These are phyloP conservation scores for Trichosporon coremiiforme DNA, from an alignment of 1,284 basidiomycete genomes.

Conservation along the genomic window DNA sequence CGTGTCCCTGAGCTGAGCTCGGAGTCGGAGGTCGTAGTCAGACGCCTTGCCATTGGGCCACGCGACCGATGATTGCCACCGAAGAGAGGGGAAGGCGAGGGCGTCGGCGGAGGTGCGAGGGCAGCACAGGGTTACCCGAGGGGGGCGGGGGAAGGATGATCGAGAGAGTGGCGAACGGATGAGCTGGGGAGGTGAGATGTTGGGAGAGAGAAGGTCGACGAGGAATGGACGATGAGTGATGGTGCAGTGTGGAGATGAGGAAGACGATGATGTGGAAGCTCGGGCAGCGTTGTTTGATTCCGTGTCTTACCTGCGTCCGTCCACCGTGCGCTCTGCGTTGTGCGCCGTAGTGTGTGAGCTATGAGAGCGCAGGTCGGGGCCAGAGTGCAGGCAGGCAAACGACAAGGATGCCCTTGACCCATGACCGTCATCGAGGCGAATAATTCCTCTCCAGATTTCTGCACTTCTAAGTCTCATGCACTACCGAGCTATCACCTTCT, in stretches of 20 bases:
- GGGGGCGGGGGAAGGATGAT: neutral
- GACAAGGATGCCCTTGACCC: too few species aligned
- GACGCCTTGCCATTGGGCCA: constrained; percentile 12
- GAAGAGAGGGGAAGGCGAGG: neutral
- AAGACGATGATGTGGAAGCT: neutral
- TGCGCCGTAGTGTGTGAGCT: too few species aligned
- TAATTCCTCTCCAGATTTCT: too few species aligned
- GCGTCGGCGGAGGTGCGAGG: constrained; percentile 2
- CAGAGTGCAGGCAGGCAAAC: too few species aligned
- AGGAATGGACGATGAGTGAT: too few species aligned
- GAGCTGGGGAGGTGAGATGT: too few species aligned
- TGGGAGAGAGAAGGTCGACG: neutral
- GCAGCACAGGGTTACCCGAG: neutral
- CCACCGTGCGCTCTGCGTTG: neutral
- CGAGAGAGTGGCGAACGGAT: neutral
- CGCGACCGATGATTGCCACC: constrained; percentile 4
- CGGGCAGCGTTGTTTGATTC: neutral
- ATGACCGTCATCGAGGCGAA: too few species aligned
- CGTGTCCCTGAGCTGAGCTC: neutral
- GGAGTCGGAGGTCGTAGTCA: constrained; percentile 7
- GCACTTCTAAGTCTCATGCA: too few species aligned
- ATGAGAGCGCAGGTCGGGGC: too few species aligned
- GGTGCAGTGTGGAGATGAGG: too few species aligned
- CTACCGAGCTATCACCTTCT: too few species aligned
- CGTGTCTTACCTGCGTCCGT: neutral